Evolutionary conservation across 495 filamentous ascomycete genomes (phyloP), one percentile per base, ranked within the genome.

Genomic region (Chaetomium tenue): DNA sequence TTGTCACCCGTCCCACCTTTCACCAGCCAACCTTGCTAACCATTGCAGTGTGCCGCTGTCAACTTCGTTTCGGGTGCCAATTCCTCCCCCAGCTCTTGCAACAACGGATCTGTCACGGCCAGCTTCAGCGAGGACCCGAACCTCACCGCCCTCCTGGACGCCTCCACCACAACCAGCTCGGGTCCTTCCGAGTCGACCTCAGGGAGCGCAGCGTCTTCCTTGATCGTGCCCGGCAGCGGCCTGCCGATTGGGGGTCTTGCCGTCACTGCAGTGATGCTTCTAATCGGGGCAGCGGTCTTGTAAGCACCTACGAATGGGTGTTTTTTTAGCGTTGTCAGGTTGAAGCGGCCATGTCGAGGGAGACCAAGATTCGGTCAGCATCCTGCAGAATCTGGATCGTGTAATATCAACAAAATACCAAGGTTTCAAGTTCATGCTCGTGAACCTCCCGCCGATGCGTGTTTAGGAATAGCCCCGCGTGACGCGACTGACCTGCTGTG

Each of bases 1-100:
- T 66, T 12, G 2, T 44, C 53, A 33, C 1, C 12, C 25, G 16
- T 6, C 7, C 33, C 7, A n/a, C 23, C 33, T 20, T 42, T 15
- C 5, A 0, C 18, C 1, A 8, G 11, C 18, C 3, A 8, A 25
- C n/a, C 62, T 18, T 58, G n/a, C 67, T 68, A 13, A 53, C 28
- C 23, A 0, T 57, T n/a, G 25, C 50, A 85, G 83, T 85, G 83
- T 60, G 73, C 80, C 23, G 75, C 77, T 28, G 79, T 84, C 65
- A 77, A 78, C 66, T 83, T 84, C 63, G 78, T 84, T 42, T 65
- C 72, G 18, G 83, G 82, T 28, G 68, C 65, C 40, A 67, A 53
- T 55, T 48, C 65, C 0, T 3, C 59, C 0, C 64, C 67, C 1
- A 64, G 65, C 11, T 64, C 64, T 11, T 85, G 83, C 72, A 75